Evolutionary conservation across 306 rosid species (phyloP), one percentile per base, ranked within the genome.

Genomic region (Comarum palustre): DNA sequence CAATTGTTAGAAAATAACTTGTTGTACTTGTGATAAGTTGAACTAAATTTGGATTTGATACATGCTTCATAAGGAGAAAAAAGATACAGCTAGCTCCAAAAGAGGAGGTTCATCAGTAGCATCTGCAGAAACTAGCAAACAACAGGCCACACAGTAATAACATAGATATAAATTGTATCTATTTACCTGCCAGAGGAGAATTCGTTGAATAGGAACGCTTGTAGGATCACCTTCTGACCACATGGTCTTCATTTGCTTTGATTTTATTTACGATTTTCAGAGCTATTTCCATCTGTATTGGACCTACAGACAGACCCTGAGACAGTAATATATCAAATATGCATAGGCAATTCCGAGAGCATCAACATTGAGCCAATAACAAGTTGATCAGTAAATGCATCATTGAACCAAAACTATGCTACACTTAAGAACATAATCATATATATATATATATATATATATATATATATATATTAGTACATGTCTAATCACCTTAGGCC

Each of bases 161-260:
- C 25, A 52, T 20, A 61, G n/a, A n/a, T 63, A 66, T 46, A 38
- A 45, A 69, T 22, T 58, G 43, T n/a, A 68, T 60, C 46, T 50
- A 71, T 57, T 51, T 80, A 88, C 94, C 94, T 91, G 97, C 97
- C 97, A 92, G 77, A 80, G 85, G 71, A 92, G 96, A 78, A 92
- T 92, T 70, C 92, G 45, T 73, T 92, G 93, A 76, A 75, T 77
- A 36, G 90, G 25, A 38, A 60, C 65, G 72, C 91, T 79, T 42
- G 87, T 83, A 22, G 97, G 97, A 57, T 68, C 84, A 76, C 97
- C 97, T 83, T 92, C 96, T 57, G 97, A 96, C 91, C 96, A 92
- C 97, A 92, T 92, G 25, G 96, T 93, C 83, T 82, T 89, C 87
- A 11, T 85, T 74, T 32, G 84, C 89, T 80, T 81, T 92, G 66